Evolutionary conservation across 2,329 filamentous ascomycete species (phyloP), one percentile per base, ranked within the genome.

Genomic region (Pseudogymnoascus sp.): DNA sequence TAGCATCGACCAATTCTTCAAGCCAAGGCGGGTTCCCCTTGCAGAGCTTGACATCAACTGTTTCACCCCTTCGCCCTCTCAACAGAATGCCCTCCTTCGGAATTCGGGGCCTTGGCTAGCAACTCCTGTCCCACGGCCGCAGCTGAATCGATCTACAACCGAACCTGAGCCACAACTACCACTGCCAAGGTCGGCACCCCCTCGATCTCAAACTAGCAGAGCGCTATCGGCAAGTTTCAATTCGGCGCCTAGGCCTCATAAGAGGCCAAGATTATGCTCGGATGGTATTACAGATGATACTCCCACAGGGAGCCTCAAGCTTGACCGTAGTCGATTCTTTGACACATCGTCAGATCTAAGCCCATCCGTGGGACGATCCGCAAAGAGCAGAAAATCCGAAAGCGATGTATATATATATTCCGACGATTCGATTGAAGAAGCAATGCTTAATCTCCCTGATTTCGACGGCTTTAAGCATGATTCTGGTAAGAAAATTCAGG

Each of bases 21-120:
- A 82, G 62, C 76, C 82, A 6, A 84, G 79, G 67, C 81, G 86
- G 3, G 80, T 77, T 35, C 86, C 86, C 9, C 76, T 89, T 62
- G 84, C 83, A 17, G 86, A 89, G 69, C 74, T 89, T 21, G 84
- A 88, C 69, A 82, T 84, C 0, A 89, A 89, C 68, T 80, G 76
- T 63, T 84, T 89, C 69, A 85, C 83, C 0, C 84, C 83, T 21
- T 87, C 86, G 7, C 84, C 84, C 17, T 86, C 80, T 66, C 86
- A 88, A 68, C 82, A 84, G 70, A 76, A 77, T 26, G 71, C 86
- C 9, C 72, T 88, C 24, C 75, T 82, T 63, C 75, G 79, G 41
- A 80, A 85, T 68, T 74, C 75, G 58, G 75, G 70, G 21, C 79
- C 81, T 10, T 87, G 84, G 84, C 75, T 77, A 58, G 77, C 82